Percentiles rank a stretch among this genome's conserved stretches.
Conservation (phyloP, 257 asterid genomes). For the Marsdenia floribunda region DNA sequence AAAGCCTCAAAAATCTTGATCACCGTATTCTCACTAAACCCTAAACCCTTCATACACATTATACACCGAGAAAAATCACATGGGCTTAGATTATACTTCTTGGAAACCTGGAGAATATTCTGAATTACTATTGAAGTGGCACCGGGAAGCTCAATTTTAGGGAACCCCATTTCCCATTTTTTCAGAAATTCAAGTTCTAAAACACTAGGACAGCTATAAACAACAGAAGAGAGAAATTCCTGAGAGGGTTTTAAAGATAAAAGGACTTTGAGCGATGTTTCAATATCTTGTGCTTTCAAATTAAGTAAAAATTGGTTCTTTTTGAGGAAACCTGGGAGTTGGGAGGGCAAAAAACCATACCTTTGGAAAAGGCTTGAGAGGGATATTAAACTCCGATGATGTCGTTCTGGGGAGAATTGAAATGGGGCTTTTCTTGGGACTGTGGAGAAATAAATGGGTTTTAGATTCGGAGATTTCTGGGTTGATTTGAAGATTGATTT, state of each 20-base stretch:
- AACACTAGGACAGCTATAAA: conserved; percentile 50
- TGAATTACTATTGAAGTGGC: conserved; percentile 29
- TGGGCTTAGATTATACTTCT: conserved; percentile 44
- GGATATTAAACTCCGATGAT: conserved; percentile 25
- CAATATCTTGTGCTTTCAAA: conserved; percentile 34
- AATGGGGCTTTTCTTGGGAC: conserved; percentile 17
- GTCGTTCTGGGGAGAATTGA: conserved; percentile 12
- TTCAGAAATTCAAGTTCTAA: conserved; percentile 44
- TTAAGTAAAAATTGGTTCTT: conserved; percentile 42
- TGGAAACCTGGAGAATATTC: conserved; percentile 42
- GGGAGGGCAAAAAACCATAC: conserved; percentile 53
- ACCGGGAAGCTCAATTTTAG: conserved; percentile 25
- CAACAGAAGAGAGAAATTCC: conserved; percentile 51
- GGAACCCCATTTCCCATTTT: conserved; percentile 46
- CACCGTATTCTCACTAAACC: conserved; percentile 40
- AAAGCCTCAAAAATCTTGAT: conserved; percentile 52
- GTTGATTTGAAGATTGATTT: conserved; percentile 13
- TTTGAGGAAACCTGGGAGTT: conserved; percentile 39
- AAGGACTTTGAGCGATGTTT: conserved; percentile 47
- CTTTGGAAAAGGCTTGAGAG: conserved; percentile 48
- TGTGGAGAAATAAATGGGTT: conserved; percentile 13
- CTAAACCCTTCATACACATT: conserved; percentile 44
- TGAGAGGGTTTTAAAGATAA: conserved; percentile 43
- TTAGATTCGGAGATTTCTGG: neutral
- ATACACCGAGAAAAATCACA: conserved; percentile 34